These are phyloP conservation scores for Exophiala calicioides DNA, from an alignment of 2,329 filamentous ascomycete species.

Conservation along the genomic window DNA sequence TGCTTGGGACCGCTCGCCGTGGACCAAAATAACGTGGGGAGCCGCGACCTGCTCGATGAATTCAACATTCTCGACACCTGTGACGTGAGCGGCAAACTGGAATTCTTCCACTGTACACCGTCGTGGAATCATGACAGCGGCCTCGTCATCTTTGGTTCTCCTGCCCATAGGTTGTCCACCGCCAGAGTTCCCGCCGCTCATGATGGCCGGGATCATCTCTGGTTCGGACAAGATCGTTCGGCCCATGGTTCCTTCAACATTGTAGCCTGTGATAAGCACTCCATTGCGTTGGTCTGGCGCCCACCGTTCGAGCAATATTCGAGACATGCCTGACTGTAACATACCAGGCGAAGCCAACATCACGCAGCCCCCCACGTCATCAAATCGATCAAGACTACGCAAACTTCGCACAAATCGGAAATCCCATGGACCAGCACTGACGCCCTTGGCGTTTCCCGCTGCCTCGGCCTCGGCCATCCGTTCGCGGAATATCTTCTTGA, in stretches of 20 bases:
- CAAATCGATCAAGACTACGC: conserved; percentile 91
- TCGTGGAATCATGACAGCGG: conserved; percentile 87
- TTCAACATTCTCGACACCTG: conserved; percentile 90
- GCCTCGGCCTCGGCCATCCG: conserved; percentile 88
- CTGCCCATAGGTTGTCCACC: conserved; percentile 57
- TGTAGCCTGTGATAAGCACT: conserved; percentile 98
- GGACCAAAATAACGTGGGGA: conserved; percentile 92
- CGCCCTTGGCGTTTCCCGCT: conserved; percentile 72
- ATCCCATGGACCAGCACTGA: conserved; percentile 77
- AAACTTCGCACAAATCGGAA: conserved; percentile 91
- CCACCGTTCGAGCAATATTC: conserved; percentile 92
- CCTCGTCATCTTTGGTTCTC: conserved; percentile 64
- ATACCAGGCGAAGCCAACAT: conserved; percentile 98
- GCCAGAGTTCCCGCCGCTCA: conserved; percentile 68
- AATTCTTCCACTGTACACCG: conserved; percentile 92
- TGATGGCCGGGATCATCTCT: conserved; percentile 90
- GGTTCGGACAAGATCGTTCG: conserved; percentile 94
- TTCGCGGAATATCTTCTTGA: conserved; percentile 91
- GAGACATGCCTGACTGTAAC: conserved; percentile 93
- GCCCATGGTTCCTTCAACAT: conserved; percentile 97
- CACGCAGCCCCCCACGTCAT: conserved; percentile 91
- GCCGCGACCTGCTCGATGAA: conserved; percentile 95
- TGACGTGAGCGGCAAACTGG: conserved; percentile 95
- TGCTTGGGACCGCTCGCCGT: conserved; percentile 98
- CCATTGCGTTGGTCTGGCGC: conserved; percentile 95